Conservation (phyloP, 2,329 filamentous ascomycete genomes). For the Ceratocystiopsis brevicomis region DNA sequence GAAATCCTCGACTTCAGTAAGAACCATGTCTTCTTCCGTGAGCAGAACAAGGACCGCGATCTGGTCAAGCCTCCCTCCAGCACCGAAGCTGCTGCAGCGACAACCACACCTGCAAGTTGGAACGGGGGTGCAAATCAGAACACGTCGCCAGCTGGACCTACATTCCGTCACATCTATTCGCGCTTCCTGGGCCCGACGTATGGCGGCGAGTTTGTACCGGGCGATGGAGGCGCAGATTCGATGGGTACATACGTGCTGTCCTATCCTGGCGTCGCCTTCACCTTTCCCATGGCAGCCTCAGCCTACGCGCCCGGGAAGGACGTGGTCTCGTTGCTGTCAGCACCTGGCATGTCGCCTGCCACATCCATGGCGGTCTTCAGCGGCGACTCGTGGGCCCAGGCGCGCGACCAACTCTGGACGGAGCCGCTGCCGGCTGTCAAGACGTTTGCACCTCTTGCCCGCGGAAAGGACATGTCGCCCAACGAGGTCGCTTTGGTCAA, state of each 20-base stretch:
- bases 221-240: conserved; percentile 11
- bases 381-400: conserved; percentile 79
- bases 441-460: conserved; percentile 46
- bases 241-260: conserved; percentile 71
- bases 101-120: neutral
- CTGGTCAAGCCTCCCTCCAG: conserved; percentile 43
- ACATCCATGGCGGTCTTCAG: conserved; percentile 80
- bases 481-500: conserved; percentile 73
- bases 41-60: conserved; percentile 43
- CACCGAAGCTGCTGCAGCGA: conserved; percentile 4
- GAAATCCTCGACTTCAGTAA: conserved; percentile 84
- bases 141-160: conserved; percentile 35
- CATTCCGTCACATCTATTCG: conserved; percentile 80
- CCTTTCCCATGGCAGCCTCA: conserved; percentile 58
- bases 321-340: conserved; percentile 70
- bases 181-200: conserved; percentile 87
- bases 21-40: conserved; percentile 65
- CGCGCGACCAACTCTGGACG: conserved; percentile 58
- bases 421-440: conserved; percentile 56
- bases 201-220: conserved; percentile 71
- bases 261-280: conserved; percentile 87
- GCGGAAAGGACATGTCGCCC: conserved; percentile 60
- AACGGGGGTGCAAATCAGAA: neutral
- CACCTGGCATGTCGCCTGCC: conserved; percentile 55
- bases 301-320: conserved; percentile 61